Evolutionary conservation across 352 stramenopile species (phyloP).

Genomic region (Globisporangium uncinulatum): DNA sequence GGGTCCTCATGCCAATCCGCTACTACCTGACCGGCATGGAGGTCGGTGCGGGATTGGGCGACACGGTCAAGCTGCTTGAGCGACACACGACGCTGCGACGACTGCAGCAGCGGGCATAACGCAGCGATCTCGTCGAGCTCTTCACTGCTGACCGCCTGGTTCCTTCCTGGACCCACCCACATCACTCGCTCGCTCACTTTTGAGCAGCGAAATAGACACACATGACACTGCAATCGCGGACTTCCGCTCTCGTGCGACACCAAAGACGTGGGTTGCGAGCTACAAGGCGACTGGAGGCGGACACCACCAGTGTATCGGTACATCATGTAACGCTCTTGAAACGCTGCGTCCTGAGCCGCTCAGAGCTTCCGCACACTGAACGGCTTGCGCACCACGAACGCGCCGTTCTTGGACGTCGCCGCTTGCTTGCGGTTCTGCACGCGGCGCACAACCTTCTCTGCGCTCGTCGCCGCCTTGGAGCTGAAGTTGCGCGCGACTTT

Average conservation of each 20-base stretch:
- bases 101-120: constrained; percentile 18
- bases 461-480: constrained; percentile 2
- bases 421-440: constrained; percentile 11
- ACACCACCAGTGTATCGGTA: constrained; percentile 9
- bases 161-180: neutral
- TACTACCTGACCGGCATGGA: constrained; percentile 87
- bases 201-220: constrained; percentile 1
- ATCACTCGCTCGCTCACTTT: too few species aligned
- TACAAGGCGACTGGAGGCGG: neutral
- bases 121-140: neutral
- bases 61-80: constrained; percentile 77
- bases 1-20: constrained; percentile 83
- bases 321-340: constrained; percentile 2
- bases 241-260: neutral
- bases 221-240: neutral
- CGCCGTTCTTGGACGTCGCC: constrained; percentile 33
- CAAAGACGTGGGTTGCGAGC: neutral
- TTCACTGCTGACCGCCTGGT: neutral
- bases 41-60: constrained; percentile 71
- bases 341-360: constrained; percentile 7
- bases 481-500: constrained; percentile 12
- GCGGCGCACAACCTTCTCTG: constrained; percentile 8
- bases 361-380: constrained; percentile 30
- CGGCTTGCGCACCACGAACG: constrained; percentile 48
- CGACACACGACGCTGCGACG: constrained; percentile 50